Evolutionary conservation across 805 yeast species (phyloP), one percentile per base, ranked within the genome.

Genomic region (Nakazawaea ishiwadae): DNA sequence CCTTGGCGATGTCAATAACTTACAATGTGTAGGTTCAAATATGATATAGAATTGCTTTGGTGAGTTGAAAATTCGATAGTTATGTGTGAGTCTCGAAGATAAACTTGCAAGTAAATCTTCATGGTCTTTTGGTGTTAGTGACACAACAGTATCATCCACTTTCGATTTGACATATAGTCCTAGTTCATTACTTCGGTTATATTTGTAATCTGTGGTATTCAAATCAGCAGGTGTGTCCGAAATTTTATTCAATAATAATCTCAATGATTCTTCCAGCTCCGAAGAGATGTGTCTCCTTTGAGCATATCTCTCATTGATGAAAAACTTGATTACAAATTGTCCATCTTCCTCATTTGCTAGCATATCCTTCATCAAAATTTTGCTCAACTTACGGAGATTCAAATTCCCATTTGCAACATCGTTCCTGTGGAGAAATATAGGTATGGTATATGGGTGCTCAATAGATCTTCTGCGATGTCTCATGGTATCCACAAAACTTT

Each of bases 351-450:
- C 30, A 12, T n/a, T n/a, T n/a, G 14, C 16, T 6, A 36, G 12
- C 15, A 27, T 4, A 29, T 42, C 45, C 14, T 34, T 33, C 39
- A 42, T 33, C 6, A 37, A 5, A 4, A 42, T 29, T 31, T 42
- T 42, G 6, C 35, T 11, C 9, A 37, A 11, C 21, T 37, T 42
- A 5, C 32, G 15, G 15, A 42, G 21, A 29, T 42, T 42, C 3
- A 42, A 8, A 29, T 42, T 42, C 12, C 15, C 10, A 17, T 37
- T 32, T 11, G 11, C 8, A 3, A 37, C 24, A 27, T 42, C 45
- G 28, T 24, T 42, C 23, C 34, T 27, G 26, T 42, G 45, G 12
- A 42, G 23, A 5, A 42, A 12, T 17, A 42, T 24, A 4, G 45
- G 45, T 20, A 42, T 23, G 15, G 45, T 28, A 19, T 15, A 31